Base-by-base conservation (phyloP, 1,139 yeast genomes). In the Pichia sp. region DNA sequence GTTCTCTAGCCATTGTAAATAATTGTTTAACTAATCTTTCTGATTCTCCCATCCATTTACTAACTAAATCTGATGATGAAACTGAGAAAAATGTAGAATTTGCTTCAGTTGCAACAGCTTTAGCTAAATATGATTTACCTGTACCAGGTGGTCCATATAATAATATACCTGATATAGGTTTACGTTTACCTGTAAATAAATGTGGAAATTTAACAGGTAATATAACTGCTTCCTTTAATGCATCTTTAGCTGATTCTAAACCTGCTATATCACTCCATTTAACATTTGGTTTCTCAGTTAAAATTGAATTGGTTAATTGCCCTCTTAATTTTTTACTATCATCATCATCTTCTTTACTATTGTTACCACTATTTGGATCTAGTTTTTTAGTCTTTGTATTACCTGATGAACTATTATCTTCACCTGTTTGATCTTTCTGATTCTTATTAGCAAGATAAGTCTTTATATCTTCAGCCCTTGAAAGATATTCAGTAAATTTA, bases 31-130 rank as follows among this genome's bases (percentile, higher is more conserved):
- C 98, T 46, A 91, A 74, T 64, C 96, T 77, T 63, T 91, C 97
- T 23, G 91, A 79, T 60, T 91, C 98, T 52, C 99, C 99, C 97
- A 91, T 89, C 97, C 97, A 91, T 62, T 91, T 93, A 50, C 95
- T 82, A 4, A 93, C 96, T 55, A 91, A 72, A 61, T 91, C 97
- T 10, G 95, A 84, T 0, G 96, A 86, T 15, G 95, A 84, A 3
- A 91, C 95, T 4, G 96, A 84, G 62, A 91, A 93, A 55, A 91
- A 91, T 0, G 98, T 91, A 0, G 96, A 84, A 58, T 89, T 88
- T 40, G 98, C 96, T 59, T 91, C 99, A 1, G 98, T 91, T 22
- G 99, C 99, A 4, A 91, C 97, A 0, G 98, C 98, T 58, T 91
- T 91, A 14, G 98, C 98, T 45, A 93, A 68, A 60, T 81, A 91